Percentiles rank a stretch among this genome's conserved stretches.
Conservation (phyloP, 768 basidiomycete species). For the Russula brevipes region DNA sequence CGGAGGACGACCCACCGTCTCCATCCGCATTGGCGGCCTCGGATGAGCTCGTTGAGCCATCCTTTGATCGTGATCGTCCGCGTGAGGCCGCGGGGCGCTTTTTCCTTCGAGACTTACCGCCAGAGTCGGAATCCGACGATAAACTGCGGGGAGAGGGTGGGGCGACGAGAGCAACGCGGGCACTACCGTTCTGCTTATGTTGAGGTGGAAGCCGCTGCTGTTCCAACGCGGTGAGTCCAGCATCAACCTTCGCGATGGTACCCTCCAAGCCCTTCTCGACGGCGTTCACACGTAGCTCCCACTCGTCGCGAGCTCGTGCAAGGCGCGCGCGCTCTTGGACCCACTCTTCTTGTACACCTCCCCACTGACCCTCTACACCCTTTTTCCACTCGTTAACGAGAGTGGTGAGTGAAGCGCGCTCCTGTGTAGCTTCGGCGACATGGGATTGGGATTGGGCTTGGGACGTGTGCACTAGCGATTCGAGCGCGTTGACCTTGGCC, state of each 20-base stretch:
- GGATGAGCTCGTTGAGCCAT: slow-evolving; percentile 24
- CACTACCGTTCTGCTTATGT: slow-evolving; percentile 31
- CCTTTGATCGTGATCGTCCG: slow-evolving; percentile 23
- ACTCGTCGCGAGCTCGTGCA: slow-evolving; percentile 68
- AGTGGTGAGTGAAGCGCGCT: slow-evolving; percentile 47
- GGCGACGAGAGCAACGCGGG: slow-evolving; percentile 55
- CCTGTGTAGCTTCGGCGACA: slow-evolving; percentile 33
- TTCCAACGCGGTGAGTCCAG: slow-evolving; percentile 33
- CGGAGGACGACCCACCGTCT: slow-evolving; percentile 24
- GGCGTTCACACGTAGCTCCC: slow-evolving; percentile 57
- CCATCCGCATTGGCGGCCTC: slow-evolving; percentile 21
- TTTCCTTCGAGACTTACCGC: slow-evolving; percentile 20
- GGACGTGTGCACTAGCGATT: slow-evolving; percentile 54
- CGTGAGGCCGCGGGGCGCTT: slow-evolving; percentile 24
- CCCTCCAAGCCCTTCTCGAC: slow-evolving; percentile 53
- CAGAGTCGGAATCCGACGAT: slow-evolving; percentile 49
- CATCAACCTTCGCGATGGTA: slow-evolving; percentile 36
- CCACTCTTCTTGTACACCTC: slow-evolving; percentile 75
- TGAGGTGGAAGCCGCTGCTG: slow-evolving; percentile 31
- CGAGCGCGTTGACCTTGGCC: slow-evolving; percentile 61
- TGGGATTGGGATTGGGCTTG: slow-evolving; percentile 40
- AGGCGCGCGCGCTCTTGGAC: slow-evolving; percentile 72
- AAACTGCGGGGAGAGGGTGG: slow-evolving; percentile 73
- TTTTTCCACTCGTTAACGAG: slow-evolving; percentile 71
- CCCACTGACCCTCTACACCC: slow-evolving; percentile 76